Evolutionary conservation across 768 basidiomycete genomes (phyloP).

Genomic region (Baorangia bicolor): DNA sequence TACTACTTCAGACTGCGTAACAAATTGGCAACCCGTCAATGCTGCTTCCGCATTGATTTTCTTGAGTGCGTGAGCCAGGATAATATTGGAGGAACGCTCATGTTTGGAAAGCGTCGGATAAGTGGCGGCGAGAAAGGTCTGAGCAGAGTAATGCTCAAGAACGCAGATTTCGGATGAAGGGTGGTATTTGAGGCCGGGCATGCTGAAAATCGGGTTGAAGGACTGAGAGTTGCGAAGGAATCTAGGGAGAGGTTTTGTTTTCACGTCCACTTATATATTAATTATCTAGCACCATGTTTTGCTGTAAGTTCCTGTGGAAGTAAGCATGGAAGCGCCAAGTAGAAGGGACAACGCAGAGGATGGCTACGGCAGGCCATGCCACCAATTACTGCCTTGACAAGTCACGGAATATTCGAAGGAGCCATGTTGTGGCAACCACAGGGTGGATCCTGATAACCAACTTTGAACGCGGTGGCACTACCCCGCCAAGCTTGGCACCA

Average conservation of each 20-base stretch:
- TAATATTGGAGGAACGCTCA: constrained; percentile 51
- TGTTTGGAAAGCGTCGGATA: constrained; percentile 43
- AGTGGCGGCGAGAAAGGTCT: constrained; percentile 40
- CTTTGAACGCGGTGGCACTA: not conserved
- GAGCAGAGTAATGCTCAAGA: constrained; percentile 40
- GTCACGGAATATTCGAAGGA: not conserved
- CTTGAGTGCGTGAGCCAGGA: constrained; percentile 51
- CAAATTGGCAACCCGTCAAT: constrained; percentile 38
- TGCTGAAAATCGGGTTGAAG: not conserved
- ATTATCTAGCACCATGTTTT: not conserved
- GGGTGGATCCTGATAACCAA: constrained; percentile 16
- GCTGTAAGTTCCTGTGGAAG: constrained; percentile 25
- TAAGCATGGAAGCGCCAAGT: constrained; percentile 10
- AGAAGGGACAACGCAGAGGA: constrained; percentile 5
- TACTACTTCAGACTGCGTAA: constrained; percentile 33
- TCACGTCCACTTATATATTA: constrained; percentile 9
- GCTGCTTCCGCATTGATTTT: constrained; percentile 38
- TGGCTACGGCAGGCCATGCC: constrained; percentile 7
- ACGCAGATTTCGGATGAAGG: constrained; percentile 25
- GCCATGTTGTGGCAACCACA: constrained; percentile 11
- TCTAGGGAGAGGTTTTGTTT: not conserved
- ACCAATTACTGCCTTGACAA: not conserved
- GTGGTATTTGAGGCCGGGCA: constrained; percentile 34
- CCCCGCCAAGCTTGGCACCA: not conserved
- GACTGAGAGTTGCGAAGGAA: not conserved